Evolutionary conservation across 2,329 filamentous ascomycete genomes (phyloP).

Genomic region (Curvularia lunata): DNA sequence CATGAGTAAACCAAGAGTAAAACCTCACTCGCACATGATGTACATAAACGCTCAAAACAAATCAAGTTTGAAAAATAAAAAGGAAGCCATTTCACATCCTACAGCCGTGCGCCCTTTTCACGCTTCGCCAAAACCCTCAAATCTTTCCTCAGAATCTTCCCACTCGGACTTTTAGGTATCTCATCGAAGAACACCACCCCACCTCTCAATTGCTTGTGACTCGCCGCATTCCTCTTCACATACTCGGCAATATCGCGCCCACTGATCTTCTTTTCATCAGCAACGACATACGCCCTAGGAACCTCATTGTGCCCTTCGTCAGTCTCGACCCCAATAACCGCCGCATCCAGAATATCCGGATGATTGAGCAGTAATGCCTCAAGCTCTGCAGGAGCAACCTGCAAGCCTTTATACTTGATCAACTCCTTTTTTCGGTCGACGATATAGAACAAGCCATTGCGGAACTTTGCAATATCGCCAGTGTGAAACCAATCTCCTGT

Average conservation of each 20-base stretch:
- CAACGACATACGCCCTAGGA: constrained; percentile 54
- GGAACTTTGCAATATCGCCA: constrained; percentile 48
- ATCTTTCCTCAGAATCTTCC: constrained; percentile 49
- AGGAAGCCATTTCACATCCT: not conserved
- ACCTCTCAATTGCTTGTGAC: constrained; percentile 47
- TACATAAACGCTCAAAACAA: not conserved
- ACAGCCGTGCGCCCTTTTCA: constrained; percentile 24
- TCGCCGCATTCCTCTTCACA: constrained; percentile 42
- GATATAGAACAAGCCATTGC: constrained; percentile 51
- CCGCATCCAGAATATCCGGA: constrained; percentile 52
- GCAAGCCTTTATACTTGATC: constrained; percentile 59
- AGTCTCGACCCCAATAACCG: constrained; percentile 53
- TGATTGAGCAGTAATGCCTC: constrained; percentile 55
- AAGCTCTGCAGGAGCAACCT: constrained; percentile 58
- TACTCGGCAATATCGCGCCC: constrained; percentile 42
- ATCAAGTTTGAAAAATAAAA: not conserved
- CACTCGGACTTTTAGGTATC: constrained; percentile 46
- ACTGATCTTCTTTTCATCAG: constrained; percentile 37
- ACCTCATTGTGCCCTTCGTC: constrained; percentile 49
- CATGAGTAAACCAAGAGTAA: not conserved
- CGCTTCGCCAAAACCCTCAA: constrained; percentile 43
- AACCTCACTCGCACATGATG: not conserved
- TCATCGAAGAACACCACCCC: constrained; percentile 47
- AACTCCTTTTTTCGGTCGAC: constrained; percentile 54
- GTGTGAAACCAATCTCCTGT: constrained; percentile 48